Percentiles rank a stretch among this genome's conserved stretches.
These are phyloP conservation scores for Spergularia marina DNA, from an alignment of 148 eudicot genomes.

Conservation along the genomic window DNA sequence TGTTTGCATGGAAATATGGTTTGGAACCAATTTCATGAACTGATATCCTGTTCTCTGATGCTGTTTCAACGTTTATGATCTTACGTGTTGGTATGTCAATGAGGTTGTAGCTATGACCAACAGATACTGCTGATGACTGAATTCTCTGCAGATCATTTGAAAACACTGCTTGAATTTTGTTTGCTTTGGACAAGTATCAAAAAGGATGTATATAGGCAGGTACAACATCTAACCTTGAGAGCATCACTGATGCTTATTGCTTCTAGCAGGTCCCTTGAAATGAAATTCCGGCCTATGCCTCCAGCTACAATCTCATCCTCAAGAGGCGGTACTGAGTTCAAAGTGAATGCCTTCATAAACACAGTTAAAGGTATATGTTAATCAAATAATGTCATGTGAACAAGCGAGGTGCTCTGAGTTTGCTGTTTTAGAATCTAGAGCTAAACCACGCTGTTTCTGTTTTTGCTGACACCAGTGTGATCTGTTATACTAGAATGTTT, in stretches of 20 bases:
- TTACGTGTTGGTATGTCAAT: slow-evolving; percentile 51
- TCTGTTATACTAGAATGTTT: not conserved
- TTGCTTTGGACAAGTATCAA: not conserved
- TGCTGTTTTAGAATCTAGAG: not conserved
- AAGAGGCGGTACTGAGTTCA: slow-evolving; percentile 85
- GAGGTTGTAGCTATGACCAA: slow-evolving; percentile 92
- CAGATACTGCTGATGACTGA: slow-evolving; percentile 55
- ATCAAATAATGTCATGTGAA: not conserved
- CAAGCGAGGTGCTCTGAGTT: not conserved
- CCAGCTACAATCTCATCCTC: slow-evolving; percentile 62
- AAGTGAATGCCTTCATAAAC: slow-evolving; percentile 62
- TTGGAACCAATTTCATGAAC: slow-evolving; percentile 40
- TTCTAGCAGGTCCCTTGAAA: slow-evolving; percentile 83
- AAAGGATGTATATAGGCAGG: not conserved
- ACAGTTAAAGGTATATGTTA: slow-evolving; percentile 11
- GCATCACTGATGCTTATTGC: slow-evolving; percentile 71
- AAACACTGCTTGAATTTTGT: not conserved
- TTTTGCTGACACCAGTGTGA: not conserved
- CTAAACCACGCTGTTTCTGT: not conserved
- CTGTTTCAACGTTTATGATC: slow-evolving; percentile 80
- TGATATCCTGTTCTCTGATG: slow-evolving; percentile 63
- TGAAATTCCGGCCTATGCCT: slow-evolving; percentile 73
- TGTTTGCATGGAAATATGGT: slow-evolving; percentile 87
- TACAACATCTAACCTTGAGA: slow-evolving; percentile 36
- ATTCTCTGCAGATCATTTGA: slow-evolving; percentile 55